Evolutionary conservation across 371 early-diverging fungal genomes (phyloP).

Genomic region (Batrachochytrium dendrobatidis): DNA sequence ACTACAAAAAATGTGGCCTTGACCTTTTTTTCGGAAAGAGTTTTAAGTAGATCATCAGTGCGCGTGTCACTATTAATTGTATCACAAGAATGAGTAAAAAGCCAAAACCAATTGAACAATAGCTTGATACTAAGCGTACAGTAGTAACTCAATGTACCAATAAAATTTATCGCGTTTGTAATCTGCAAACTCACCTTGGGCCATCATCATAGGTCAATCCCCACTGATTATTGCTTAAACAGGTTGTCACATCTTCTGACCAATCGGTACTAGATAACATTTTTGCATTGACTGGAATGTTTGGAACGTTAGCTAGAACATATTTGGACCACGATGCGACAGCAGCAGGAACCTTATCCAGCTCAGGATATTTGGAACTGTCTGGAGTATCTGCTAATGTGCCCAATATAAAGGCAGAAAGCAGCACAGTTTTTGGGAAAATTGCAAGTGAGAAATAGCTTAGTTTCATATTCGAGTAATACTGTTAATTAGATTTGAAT

Average conservation of each 20-base stretch:
- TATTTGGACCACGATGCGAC: not conserved
- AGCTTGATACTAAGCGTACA: too few species aligned
- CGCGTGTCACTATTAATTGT: not conserved
- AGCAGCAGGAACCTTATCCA: not conserved
- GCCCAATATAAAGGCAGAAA: not conserved
- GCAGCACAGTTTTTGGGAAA: not conserved
- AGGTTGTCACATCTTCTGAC: not conserved
- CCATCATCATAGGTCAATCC: not conserved
- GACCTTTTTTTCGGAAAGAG: not conserved
- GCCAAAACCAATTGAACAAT: too few species aligned
- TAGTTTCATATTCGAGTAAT: not conserved
- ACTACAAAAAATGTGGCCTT: conserved; percentile 34
- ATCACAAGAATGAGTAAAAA: not conserved
- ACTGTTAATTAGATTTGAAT: too few species aligned
- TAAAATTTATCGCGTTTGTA: not conserved
- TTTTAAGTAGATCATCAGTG: too few species aligned
- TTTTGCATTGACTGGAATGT: not conserved
- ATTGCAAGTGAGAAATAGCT: not conserved
- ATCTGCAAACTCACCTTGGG: not conserved
- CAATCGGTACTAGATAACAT: not conserved
- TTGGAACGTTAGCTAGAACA: not conserved
- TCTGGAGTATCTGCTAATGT: not conserved
- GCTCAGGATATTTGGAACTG: not conserved
- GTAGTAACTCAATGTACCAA: not conserved
- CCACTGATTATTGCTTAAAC: not conserved